Evolutionary conservation across 2,329 filamentous ascomycete species (phyloP), one percentile per base, ranked within the genome.

Genomic region (Blastomyces parvus): DNA sequence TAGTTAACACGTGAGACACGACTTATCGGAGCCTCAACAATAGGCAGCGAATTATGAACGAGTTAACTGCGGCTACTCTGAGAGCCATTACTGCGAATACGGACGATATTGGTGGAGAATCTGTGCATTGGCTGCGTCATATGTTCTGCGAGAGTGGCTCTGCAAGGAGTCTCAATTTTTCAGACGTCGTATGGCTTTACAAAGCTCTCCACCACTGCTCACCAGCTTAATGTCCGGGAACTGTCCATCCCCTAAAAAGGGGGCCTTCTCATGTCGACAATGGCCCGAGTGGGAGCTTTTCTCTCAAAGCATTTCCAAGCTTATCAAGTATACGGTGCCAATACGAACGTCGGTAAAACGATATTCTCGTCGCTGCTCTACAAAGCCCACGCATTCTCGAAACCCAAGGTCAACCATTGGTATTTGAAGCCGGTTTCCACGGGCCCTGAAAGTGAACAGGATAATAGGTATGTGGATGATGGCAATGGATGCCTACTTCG

Each of bases 361-460:
- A 84, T 95, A 40, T 83, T 91, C 64, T 87, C 88, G 1, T 91
- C 89, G 0, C 75, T 91, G 14, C 79, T 95, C 3, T 88, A 85
- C 73, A 86, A 84, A 66, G 83, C 87, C 9, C 81, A 86, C 3
- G 77, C 76, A 46, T 78, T 76, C 33, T 75, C 76, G 48, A 78
- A 79, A 66, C 73, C 69, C n/a, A 70, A 70, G 7, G 64, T 74
- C 8, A 70, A 76, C 25, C 80, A 82, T 56, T 75, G 77, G 25
- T 95, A 89, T 73, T 72, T 95, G 62, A 95, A 95, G 73, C 90
- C 90, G 0, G 86, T 95, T 1, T 93, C 89, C 1, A 94, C 90
- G 0, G 91, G 90, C 0, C 82, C 87, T 8, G 71, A 78, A 11
- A 76, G 84, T 33, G 88, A 92, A 62, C 86, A 87, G 19, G 90